phyloP scores from a whole-genome alignment of 2,329 filamentous ascomycete genomes.

The Fusarium phyllophilum region DNA sequence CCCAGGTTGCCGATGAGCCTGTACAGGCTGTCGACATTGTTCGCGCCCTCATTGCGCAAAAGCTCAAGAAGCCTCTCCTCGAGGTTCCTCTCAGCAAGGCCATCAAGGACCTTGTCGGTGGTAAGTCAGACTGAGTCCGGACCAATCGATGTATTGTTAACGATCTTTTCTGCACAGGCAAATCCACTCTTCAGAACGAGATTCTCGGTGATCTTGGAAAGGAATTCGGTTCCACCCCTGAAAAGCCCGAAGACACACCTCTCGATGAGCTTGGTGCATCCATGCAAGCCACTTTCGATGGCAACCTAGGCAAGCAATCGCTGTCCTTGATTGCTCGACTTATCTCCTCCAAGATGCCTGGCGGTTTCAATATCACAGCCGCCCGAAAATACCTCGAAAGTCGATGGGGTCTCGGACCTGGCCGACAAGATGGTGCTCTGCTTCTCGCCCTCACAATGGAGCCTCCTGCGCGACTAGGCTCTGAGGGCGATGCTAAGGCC shows the following conservation, averaged over 20 bases:
- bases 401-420: conserved; percentile 86
- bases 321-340: conserved; percentile 91
- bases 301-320: conserved; percentile 96
- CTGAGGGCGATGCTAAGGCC: conserved; percentile 89
- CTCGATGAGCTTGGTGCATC: conserved; percentile 93
- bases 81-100: conserved; percentile 95
- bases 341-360: conserved; percentile 99
- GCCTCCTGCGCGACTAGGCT: conserved; percentile 85
- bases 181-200: conserved; percentile 98
- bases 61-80: conserved; percentile 91
- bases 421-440: conserved; percentile 90
- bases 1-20: conserved; percentile 84
- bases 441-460: conserved; percentile 93
- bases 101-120: conserved; percentile 97
- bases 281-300: conserved; percentile 99
- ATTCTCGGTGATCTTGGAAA: conserved; percentile 97
- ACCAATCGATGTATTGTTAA: conserved; percentile 12
- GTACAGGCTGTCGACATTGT: conserved; percentile 91
- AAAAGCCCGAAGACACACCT: conserved; percentile 97
- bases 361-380: conserved; percentile 97
- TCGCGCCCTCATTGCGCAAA: conserved; percentile 90
- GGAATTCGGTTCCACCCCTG: conserved; percentile 96
- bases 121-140: conserved; percentile 63
- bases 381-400: conserved; percentile 96
- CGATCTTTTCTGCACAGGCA: conserved; percentile 66